These are phyloP conservation scores for Neocatenulostroma microsporum DNA, from an alignment of 2,329 filamentous ascomycete genomes.

Conservation along the genomic window DNA sequence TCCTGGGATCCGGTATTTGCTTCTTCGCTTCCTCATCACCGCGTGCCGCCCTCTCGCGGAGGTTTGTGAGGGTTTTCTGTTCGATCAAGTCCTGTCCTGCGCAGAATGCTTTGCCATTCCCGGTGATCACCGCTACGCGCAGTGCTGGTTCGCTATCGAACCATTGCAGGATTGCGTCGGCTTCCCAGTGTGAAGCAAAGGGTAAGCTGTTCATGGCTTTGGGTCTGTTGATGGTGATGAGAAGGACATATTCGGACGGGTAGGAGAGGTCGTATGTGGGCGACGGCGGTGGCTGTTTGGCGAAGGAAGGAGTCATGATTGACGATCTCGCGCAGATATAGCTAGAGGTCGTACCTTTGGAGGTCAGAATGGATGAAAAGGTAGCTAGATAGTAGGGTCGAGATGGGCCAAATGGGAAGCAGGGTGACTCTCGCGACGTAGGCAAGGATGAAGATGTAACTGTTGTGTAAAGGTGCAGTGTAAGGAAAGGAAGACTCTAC, in stretches of 20 bases:
- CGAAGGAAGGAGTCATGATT: slow-evolving; percentile 14
- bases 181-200: slow-evolving; percentile 41
- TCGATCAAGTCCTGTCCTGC: slow-evolving; percentile 51
- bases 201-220: slow-evolving; percentile 42
- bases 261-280: slow-evolving; percentile 33
- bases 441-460: too few species aligned
- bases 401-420: too few species aligned
- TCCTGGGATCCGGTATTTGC: slow-evolving; percentile 16
- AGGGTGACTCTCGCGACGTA: too few species aligned
- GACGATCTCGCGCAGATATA: too few species aligned
- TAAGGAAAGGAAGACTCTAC: too few species aligned
- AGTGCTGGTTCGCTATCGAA: slow-evolving; percentile 38
- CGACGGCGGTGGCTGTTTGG: slow-evolving; percentile 17
- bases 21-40: slow-evolving; percentile 15
- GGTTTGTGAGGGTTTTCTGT: slow-evolving; percentile 24
- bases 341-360: too few species aligned
- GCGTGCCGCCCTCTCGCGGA: slow-evolving; percentile 14
- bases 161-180: slow-evolving; percentile 45
- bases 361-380: too few species aligned
- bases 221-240: slow-evolving; percentile 48
- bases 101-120: slow-evolving; percentile 48
- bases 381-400: too few species aligned
- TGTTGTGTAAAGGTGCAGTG: too few species aligned
- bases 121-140: slow-evolving; percentile 39
- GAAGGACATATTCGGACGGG: slow-evolving; percentile 42